Conservation (phyloP, 352 stramenopile species). For the Pythium coloratum region DNA sequence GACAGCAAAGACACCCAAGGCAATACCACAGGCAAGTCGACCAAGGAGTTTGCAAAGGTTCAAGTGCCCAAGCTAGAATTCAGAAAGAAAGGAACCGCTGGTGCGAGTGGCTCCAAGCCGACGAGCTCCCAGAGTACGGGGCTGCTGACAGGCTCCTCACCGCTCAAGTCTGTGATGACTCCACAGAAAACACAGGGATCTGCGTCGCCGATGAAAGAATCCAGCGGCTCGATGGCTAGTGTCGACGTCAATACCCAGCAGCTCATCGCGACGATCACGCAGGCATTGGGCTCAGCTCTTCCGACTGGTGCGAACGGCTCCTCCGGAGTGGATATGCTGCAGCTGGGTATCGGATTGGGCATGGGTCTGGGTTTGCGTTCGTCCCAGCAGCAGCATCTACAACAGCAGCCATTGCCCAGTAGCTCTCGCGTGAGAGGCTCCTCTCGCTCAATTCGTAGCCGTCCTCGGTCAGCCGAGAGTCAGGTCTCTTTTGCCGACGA, state of each 20-base stretch:
- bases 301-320: constrained; percentile 24
- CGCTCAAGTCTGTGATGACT: background rate
- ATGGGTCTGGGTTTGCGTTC: constrained; percentile 87
- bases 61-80: constrained; percentile 58
- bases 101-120: background rate
- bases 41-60: constrained; percentile 38
- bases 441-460: constrained; percentile 15
- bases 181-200: constrained; percentile 13
- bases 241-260: constrained; percentile 59
- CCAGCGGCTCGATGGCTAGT: background rate
- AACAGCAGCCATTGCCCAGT: constrained; percentile 16
- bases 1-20: background rate
- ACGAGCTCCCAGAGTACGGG: background rate
- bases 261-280: constrained; percentile 75
- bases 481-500: constrained; percentile 21
- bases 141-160: background rate
- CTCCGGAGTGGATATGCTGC: constrained; percentile 59
- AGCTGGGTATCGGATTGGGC: constrained; percentile 84
- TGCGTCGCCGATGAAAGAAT: background rate
- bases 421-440: background rate
- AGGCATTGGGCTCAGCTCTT: constrained; percentile 59
- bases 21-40: background rate
- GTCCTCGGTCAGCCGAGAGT: constrained; percentile 19
- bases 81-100: constrained; percentile 20
- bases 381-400: constrained; percentile 37